A percentile compares a stretch with the other conserved stretches of the same genome.
Conservation (phyloP, 2,329 filamentous ascomycete genomes). For the Cercospora sp. region DNA sequence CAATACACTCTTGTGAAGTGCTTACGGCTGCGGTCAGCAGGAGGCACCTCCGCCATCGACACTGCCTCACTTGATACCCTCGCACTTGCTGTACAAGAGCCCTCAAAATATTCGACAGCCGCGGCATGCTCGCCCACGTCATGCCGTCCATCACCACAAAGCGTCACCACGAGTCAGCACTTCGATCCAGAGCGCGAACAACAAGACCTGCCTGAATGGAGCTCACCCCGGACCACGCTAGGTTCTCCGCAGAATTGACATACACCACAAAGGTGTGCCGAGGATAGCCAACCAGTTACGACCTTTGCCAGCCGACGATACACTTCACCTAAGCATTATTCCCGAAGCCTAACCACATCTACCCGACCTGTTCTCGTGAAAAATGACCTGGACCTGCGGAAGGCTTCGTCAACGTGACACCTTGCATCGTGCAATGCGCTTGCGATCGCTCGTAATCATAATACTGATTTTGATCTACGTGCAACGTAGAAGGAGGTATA, state of each 20-base stretch:
- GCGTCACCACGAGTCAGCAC: neutral
- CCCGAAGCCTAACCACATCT: conserved; percentile 13
- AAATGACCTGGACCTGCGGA: conserved; percentile 20
- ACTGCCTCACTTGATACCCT: neutral
- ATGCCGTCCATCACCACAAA: conserved; percentile 6
- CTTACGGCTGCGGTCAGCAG: neutral
- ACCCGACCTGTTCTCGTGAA: conserved; percentile 24
- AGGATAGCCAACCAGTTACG: conserved; percentile 24
- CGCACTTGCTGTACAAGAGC: neutral
- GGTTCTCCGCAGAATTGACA: conserved; percentile 22
- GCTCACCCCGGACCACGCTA: conserved; percentile 1
- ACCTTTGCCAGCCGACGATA: conserved; percentile 15
- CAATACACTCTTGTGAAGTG: neutral
- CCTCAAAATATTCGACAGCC: neutral
- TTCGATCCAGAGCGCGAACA: conserved; percentile 5
- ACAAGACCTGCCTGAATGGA: neutral
- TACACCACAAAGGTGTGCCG: conserved; percentile 16
- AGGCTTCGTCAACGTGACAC: conserved; percentile 21
- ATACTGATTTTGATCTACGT: neutral
- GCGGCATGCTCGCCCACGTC: conserved; percentile 7
- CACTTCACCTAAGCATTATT: conserved; percentile 15
- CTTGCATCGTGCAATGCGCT: conserved; percentile 20
- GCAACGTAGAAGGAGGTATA: neutral
- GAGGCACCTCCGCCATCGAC: neutral
- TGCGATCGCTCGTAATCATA: conserved; percentile 6